phyloP scores from a whole-genome alignment of 225 moss, liverwort and hornwort genomes.

The Physcomitrellopsis africana region DNA sequence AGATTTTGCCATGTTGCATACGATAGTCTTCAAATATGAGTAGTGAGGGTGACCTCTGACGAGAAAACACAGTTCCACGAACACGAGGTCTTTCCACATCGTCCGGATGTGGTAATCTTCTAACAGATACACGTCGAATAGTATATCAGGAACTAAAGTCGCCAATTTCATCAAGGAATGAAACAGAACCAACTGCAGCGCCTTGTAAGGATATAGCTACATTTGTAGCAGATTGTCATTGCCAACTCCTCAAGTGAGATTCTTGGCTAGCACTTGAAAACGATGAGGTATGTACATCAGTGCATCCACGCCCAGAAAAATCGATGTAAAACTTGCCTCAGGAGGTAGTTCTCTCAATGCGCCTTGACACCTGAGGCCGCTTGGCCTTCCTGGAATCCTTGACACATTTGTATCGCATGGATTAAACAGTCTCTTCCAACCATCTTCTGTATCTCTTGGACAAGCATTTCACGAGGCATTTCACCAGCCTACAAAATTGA shows the following conservation, averaged over 20 bases:
- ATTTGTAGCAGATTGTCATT: slow-evolving; percentile 34
- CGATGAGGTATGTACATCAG: slow-evolving; percentile 10
- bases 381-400: slow-evolving; percentile 38
- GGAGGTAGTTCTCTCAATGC: slow-evolving; percentile 11
- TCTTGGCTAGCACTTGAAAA: slow-evolving; percentile 26
- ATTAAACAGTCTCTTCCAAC: slow-evolving; percentile 51
- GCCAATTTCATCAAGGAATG: slow-evolving; percentile 26
- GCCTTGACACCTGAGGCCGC: slow-evolving; percentile 35
- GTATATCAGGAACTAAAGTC: slow-evolving; percentile 33
- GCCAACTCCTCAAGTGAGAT: slow-evolving; percentile 31
- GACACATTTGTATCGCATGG: slow-evolving; percentile 50
- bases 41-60: slow-evolving; percentile 8
- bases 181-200: slow-evolving; percentile 23
- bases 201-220: slow-evolving; percentile 16
- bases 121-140: slow-evolving; percentile 20
- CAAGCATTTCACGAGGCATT: slow-evolving; percentile 51
- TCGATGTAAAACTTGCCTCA: slow-evolving; percentile 20
- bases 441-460: slow-evolving; percentile 52
- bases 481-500: slow-evolving; percentile 51
- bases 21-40: slow-evolving; percentile 18
- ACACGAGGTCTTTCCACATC: slow-evolving; percentile 22
- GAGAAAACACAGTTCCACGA: slow-evolving; percentile 9
- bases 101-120: slow-evolving; percentile 27
- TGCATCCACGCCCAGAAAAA: slow-evolving; percentile 12
- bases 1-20: background rate